Conservation (phyloP, 345 rosid species). For the Sapria himalayana region DNA sequence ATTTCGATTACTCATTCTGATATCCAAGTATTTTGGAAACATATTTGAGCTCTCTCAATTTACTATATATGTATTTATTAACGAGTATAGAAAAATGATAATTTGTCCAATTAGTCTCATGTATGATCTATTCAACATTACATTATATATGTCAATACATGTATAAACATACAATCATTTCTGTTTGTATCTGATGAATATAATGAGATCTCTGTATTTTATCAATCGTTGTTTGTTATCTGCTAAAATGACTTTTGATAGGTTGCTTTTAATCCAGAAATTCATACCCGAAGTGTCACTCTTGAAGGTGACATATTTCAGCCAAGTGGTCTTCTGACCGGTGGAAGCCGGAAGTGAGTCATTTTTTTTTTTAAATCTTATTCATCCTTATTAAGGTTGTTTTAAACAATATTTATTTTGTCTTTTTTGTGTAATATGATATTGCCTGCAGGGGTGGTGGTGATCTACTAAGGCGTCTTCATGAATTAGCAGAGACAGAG, state of each 20-base stretch:
- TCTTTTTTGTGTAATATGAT: not conserved
- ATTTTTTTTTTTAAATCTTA: slow-evolving; percentile 2
- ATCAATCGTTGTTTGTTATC: too few species aligned
- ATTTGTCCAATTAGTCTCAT: too few species aligned
- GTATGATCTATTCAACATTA: too few species aligned
- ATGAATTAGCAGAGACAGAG: slow-evolving; percentile 66
- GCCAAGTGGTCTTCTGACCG: slow-evolving; percentile 91
- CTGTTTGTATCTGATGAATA: too few species aligned
- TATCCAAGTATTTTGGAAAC: too few species aligned
- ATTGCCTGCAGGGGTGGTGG: slow-evolving; percentile 50
- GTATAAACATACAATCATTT: too few species aligned
- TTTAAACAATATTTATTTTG: not conserved
- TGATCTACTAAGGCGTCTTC: slow-evolving; percentile 61
- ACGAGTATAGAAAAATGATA: too few species aligned
- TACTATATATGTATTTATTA: too few species aligned
- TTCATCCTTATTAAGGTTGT: not conserved
- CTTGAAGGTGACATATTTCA: slow-evolving; percentile 91
- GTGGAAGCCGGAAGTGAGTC: slow-evolving; percentile 82
- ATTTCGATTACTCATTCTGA: too few species aligned
- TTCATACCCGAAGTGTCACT: slow-evolving; percentile 66
- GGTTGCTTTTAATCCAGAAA: slow-evolving; percentile 68
- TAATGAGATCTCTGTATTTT: too few species aligned
- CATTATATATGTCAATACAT: not conserved
- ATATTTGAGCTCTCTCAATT: too few species aligned
- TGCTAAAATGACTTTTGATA: slow-evolving; percentile 19